phyloP scores from a whole-genome alignment of 2,329 filamentous ascomycete species.

The Diaporthe helianthi region DNA sequence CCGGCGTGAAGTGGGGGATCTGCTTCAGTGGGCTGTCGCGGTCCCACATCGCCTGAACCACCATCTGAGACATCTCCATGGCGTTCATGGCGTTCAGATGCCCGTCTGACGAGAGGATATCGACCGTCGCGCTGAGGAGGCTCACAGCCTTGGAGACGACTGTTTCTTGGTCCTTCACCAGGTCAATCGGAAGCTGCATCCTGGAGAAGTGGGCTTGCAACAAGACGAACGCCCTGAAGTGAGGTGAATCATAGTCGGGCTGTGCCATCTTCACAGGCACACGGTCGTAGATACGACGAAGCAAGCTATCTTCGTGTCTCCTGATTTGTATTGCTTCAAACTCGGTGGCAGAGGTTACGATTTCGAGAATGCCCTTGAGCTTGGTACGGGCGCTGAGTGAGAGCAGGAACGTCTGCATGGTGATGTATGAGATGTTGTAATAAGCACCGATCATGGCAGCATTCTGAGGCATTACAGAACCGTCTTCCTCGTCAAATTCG shows the following conservation, averaged over 20 bases:
- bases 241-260: conserved; percentile 85
- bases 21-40: conserved; percentile 96
- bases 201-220: conserved; percentile 96
- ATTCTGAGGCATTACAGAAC: conserved; percentile 87
- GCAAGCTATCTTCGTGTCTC: conserved; percentile 85
- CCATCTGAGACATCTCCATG: conserved; percentile 99
- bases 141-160: conserved; percentile 85
- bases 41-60: conserved; percentile 99
- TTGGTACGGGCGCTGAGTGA: conserved; percentile 89
- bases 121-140: conserved; percentile 88
- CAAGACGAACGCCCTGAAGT: conserved; percentile 98
- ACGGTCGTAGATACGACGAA: conserved; percentile 92
- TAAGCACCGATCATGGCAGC: conserved; percentile 98
- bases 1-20: conserved; percentile 90
- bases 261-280: conserved; percentile 95
- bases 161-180: conserved; percentile 93
- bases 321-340: conserved; percentile 96
- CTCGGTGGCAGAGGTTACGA: conserved; percentile 94
- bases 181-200: conserved; percentile 94
- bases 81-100: conserved; percentile 97
- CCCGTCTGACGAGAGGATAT: conserved; percentile 93
- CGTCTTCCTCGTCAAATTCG: conserved; percentile 93
- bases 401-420: conserved; percentile 97
- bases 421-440: conserved; percentile 99
- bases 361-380: conserved; percentile 95